Evolutionary conservation across 2,329 filamentous ascomycete species (phyloP), one percentile per base, ranked within the genome.

Genomic region (Whalleya microplaca): DNA sequence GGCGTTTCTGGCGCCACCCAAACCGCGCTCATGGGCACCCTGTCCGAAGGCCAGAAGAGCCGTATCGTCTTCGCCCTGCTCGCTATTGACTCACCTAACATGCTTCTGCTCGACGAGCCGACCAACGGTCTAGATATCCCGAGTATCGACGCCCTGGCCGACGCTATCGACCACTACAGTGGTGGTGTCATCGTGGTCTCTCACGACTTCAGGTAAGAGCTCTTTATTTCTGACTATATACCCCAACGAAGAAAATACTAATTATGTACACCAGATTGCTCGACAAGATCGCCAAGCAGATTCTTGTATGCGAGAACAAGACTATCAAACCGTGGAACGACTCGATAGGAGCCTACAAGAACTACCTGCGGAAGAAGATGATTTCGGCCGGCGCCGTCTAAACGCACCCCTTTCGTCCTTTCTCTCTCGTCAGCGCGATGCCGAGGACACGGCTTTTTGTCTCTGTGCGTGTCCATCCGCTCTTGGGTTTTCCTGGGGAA

Each of bases 251-350:
- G 19, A 44, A n/a, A n/a, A 42, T 61, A 46, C 61, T 72, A 63
- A 68, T 50, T 23, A 18, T 9, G 41, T 20, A 50, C 41, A 40
- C 54, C 55, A 96, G 94, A 83, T 83, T 99, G 71, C 87, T 99
- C 65, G 95, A 99, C 86, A 97, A 96, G 84, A 98, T 99, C 75
- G 95, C 95, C 69, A 99, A 99, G 85, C 92, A 99, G 77, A 99
- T 99, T 77, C 87, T 99, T 80, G 95, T 99, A 54, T 99, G 96
- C 78, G 95, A 99, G 81, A 92, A 99, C 87, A 92, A 93, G 84
- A 93, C 92, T 14, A 92, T 98, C 68, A 87, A 84, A 69, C 79
- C 86, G 70, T 99, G 95, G 95, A 88, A 94, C 62, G 94, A 94
- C 69, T 80, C 78, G 64, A 99, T 99, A 71, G 89, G 88, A 67